Percentiles rank a stretch among this genome's conserved stretches.
These are phyloP conservation scores for Collybiopsis luxurians DNA, from an alignment of 768 basidiomycete genomes.

Conservation along the genomic window DNA sequence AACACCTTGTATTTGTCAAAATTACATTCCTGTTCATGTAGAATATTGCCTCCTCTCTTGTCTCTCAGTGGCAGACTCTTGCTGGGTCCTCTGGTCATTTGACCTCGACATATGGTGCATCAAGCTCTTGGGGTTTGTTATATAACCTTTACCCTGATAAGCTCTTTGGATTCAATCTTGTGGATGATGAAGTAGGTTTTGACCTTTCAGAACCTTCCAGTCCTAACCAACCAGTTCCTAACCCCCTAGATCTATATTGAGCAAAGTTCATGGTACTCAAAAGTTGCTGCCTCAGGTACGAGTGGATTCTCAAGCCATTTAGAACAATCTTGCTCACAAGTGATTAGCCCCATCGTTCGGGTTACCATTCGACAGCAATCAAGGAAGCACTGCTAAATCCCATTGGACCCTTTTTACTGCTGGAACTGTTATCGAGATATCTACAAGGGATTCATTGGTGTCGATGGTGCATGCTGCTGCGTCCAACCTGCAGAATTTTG, in stretches of 20 bases:
- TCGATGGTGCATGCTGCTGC: too few relatives aligned
- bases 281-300: background rate
- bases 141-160: conserved; percentile 48
- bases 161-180: conserved; percentile 26
- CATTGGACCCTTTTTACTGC: too few relatives aligned
- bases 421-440: too few relatives aligned
- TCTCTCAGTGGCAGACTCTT: too few relatives aligned
- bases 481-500: background rate
- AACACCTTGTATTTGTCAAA: background rate
- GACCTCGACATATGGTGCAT: too few relatives aligned
- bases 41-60: background rate
- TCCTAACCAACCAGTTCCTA: too few relatives aligned
- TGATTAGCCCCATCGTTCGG: conserved; percentile 3
- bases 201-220: too few relatives aligned
- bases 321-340: background rate
- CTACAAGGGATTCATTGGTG: too few relatives aligned
- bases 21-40: background rate
- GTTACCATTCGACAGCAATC: conserved; percentile 6
- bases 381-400: conserved; percentile 2
- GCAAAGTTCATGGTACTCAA: conserved; percentile 1
- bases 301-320: background rate
- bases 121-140: conserved; percentile 29
- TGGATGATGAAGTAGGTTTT: conserved; percentile 6
- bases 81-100: too few relatives aligned
- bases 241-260: background rate